These are phyloP conservation scores for Lepidium sativum DNA, from an alignment of 345 rosid species.

Conservation along the genomic window DNA sequence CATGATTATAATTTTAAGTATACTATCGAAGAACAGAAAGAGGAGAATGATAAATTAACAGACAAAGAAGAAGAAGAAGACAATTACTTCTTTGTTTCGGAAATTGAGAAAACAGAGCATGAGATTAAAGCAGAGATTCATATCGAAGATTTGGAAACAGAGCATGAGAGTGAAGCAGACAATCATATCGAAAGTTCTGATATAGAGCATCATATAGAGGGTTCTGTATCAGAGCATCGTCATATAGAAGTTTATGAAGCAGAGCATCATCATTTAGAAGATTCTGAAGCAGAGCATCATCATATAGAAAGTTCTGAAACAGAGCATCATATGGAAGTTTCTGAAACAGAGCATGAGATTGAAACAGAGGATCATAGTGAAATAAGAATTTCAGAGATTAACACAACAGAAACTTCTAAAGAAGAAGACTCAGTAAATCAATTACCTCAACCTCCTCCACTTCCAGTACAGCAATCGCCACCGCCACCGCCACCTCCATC, in stretches of 20 bases:
- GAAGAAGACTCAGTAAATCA: background rate
- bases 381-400: background rate
- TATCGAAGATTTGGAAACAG: background rate
- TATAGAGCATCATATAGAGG: background rate
- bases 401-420: background rate
- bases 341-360: background rate
- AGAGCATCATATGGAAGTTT: background rate
- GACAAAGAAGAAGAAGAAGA: background rate
- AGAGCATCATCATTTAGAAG: background rate
- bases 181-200: background rate
- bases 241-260: background rate
- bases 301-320: background rate
- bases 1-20: slow-evolving; percentile 18
- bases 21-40: slow-evolving; percentile 13
- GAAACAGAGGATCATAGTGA: slow-evolving; percentile 10
- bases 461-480: slow-evolving; percentile 10
- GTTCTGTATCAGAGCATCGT: background rate
- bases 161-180: background rate
- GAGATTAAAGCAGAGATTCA: background rate
- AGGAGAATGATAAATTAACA: background rate
- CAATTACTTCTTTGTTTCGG: background rate
- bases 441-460: slow-evolving; percentile 27
- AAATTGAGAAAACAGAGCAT: background rate
- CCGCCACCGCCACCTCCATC: slow-evolving; percentile 26
- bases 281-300: background rate